These are phyloP conservation scores for Aspergillus ruber DNA, from an alignment of 2,329 filamentous ascomycete species.

Conservation along the genomic window DNA sequence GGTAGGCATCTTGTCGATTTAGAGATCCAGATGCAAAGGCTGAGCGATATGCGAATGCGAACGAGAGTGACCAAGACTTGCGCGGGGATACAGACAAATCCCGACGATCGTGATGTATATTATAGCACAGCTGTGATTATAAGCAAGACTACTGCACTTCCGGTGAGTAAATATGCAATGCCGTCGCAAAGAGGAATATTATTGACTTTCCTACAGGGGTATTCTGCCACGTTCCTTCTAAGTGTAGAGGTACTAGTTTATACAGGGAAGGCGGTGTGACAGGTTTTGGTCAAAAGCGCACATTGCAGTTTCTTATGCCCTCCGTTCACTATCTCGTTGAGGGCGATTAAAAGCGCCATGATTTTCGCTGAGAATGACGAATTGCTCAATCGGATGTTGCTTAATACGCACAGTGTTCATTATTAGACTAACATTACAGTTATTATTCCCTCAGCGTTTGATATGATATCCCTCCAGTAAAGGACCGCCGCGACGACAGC, in stretches of 20 bases:
- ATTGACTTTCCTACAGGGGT: neutral
- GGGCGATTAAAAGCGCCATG: neutral
- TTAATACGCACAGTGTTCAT: neutral
- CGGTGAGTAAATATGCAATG: neutral
- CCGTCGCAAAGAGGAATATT: neutral
- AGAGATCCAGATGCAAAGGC: neutral
- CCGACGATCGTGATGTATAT: too few species aligned
- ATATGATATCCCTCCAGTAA: neutral
- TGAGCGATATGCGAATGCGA: neutral
- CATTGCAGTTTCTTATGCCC: neutral
- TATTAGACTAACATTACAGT: neutral
- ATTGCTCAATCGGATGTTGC: neutral
- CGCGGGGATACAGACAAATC: too few species aligned
- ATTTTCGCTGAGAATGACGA: neutral
- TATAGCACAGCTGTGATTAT: too few species aligned
- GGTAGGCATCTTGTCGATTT: constrained; percentile 59
- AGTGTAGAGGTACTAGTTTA: constrained; percentile 5
- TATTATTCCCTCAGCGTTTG: neutral
- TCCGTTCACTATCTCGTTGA: neutral
- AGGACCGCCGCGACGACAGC: constrained; percentile 50
- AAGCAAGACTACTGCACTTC: too few species aligned
- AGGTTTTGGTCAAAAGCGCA: neutral
- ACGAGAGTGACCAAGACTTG: neutral
- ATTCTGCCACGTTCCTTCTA: constrained; percentile 21
- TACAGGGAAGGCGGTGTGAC: constrained; percentile 13